Evolutionary conservation across 768 basidiomycete species (phyloP).

Genomic region (Pisolithus microcarpus): DNA sequence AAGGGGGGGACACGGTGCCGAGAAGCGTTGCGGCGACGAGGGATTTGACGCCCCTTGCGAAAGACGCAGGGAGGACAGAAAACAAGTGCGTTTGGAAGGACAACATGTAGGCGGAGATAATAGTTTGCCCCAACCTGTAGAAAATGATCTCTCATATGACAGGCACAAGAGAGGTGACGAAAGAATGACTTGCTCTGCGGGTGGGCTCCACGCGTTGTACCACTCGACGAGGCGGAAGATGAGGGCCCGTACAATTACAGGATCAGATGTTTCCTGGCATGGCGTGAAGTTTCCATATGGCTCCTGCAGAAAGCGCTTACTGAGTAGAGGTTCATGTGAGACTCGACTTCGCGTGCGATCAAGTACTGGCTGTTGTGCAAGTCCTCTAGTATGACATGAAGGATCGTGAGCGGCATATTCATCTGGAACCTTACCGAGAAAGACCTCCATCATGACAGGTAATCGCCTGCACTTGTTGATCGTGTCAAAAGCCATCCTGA

Average conservation of each 20-base stretch:
- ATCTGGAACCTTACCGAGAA: slow-evolving; percentile 46
- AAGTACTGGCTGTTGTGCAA: slow-evolving; percentile 52
- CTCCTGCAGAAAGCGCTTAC: slow-evolving; percentile 28
- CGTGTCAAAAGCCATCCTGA: slow-evolving; percentile 50
- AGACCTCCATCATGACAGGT: slow-evolving; percentile 60
- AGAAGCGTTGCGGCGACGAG: slow-evolving; percentile 54
- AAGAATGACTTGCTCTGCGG: slow-evolving; percentile 44
- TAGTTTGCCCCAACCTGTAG: slow-evolving; percentile 52
- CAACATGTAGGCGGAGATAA: slow-evolving; percentile 55
- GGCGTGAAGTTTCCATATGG: not conserved
- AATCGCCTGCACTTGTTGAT: slow-evolving; percentile 55
- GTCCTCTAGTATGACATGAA: slow-evolving; percentile 40
- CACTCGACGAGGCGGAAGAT: slow-evolving; percentile 59
- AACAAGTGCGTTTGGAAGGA: slow-evolving; percentile 71
- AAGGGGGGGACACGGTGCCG: slow-evolving; percentile 15
- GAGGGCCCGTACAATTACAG: slow-evolving; percentile 45
- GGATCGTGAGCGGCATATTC: not conserved
- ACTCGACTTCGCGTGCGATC: slow-evolving; percentile 52
- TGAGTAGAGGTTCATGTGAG: slow-evolving; percentile 55
- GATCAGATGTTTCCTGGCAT: slow-evolving; percentile 38
- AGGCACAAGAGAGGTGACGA: not conserved
- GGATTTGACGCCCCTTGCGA: slow-evolving; percentile 59
- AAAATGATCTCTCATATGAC: slow-evolving; percentile 4
- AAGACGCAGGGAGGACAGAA: slow-evolving; percentile 61
- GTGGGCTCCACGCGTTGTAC: slow-evolving; percentile 72